Conservation (phyloP, 129 eudicot genomes). For the Pulicaria dysenterica region DNA sequence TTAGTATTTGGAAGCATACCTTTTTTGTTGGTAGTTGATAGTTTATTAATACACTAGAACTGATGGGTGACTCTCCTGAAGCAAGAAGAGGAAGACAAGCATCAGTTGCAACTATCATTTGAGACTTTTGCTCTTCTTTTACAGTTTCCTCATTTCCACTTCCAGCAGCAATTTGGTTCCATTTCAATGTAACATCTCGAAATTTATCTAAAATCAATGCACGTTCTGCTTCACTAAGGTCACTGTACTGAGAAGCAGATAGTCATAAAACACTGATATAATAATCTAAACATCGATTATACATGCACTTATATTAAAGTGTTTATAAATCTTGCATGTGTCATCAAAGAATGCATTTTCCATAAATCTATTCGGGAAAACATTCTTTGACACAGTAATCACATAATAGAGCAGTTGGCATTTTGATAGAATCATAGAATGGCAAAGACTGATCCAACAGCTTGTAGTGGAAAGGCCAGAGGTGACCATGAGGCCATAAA, state of each 20-base stretch:
- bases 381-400: background rate
- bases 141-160: slow-evolving; percentile 48
- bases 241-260: slow-evolving; percentile 67
- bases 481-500: background rate
- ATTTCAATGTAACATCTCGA: slow-evolving; percentile 58
- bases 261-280: slow-evolving; percentile 13
- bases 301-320: slow-evolving; percentile 5
- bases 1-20: slow-evolving; percentile 51
- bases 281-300: slow-evolving; percentile 3
- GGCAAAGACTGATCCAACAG: background rate
- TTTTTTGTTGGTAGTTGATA: slow-evolving; percentile 84
- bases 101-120: slow-evolving; percentile 82
- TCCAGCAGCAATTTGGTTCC: slow-evolving; percentile 54
- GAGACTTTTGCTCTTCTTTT: slow-evolving; percentile 62
- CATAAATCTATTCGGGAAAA: background rate
- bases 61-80: slow-evolving; percentile 70
- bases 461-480: background rate
- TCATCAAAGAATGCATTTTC: background rate
- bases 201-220: slow-evolving; percentile 56
- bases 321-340: background rate
- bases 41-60: slow-evolving; percentile 78
- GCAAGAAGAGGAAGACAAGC: slow-evolving; percentile 83
- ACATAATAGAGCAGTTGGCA: background rate
- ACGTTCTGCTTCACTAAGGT: slow-evolving; percentile 80
- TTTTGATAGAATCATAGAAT: background rate